phyloP scores from a whole-genome alignment of 257 asterid genomes.

The Lavandula angustifolia region DNA sequence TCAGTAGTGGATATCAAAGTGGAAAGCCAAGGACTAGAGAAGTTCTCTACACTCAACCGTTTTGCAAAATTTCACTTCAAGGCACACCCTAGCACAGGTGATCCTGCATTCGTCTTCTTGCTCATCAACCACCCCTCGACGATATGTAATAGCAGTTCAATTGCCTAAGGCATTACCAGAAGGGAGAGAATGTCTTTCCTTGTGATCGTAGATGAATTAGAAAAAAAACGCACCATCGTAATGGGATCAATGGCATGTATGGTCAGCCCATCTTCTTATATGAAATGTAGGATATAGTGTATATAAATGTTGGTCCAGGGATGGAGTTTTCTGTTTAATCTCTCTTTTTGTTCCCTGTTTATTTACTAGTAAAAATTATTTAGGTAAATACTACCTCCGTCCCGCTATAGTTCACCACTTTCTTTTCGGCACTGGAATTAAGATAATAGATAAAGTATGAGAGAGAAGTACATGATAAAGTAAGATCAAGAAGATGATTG shows the following conservation, averaged over 20 bases:
- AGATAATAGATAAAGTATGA: too few species aligned
- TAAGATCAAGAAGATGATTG: too few species aligned
- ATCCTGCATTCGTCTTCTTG: slow-evolving; percentile 46
- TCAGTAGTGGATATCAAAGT: slow-evolving; percentile 54
- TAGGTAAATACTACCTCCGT: too few species aligned
- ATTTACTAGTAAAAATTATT: too few species aligned
- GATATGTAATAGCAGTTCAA: slow-evolving; percentile 60
- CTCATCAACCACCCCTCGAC: slow-evolving; percentile 40
- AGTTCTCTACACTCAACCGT: slow-evolving; percentile 62
- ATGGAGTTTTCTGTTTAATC: too few species aligned
- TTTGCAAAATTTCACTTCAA: slow-evolving; percentile 70
- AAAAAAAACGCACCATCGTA: slow-evolving; percentile 18
- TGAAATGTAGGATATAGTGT: slow-evolving; percentile 31
- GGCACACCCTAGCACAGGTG: slow-evolving; percentile 39
- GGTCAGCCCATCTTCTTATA: slow-evolving; percentile 34
- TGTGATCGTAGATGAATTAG: slow-evolving; percentile 42
- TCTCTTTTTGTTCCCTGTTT: too few species aligned
- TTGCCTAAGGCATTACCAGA: slow-evolving; percentile 65
- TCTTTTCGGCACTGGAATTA: too few species aligned
- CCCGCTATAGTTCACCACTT: too few species aligned
- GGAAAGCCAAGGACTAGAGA: slow-evolving; percentile 66
- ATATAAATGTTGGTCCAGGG: slow-evolving; percentile 24
- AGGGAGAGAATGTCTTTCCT: slow-evolving; percentile 53
- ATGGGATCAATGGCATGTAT: slow-evolving; percentile 28
- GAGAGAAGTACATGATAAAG: too few species aligned